phyloP scores from a whole-genome alignment of 495 filamentous ascomycete genomes.

The Penicillium malachiteum region DNA sequence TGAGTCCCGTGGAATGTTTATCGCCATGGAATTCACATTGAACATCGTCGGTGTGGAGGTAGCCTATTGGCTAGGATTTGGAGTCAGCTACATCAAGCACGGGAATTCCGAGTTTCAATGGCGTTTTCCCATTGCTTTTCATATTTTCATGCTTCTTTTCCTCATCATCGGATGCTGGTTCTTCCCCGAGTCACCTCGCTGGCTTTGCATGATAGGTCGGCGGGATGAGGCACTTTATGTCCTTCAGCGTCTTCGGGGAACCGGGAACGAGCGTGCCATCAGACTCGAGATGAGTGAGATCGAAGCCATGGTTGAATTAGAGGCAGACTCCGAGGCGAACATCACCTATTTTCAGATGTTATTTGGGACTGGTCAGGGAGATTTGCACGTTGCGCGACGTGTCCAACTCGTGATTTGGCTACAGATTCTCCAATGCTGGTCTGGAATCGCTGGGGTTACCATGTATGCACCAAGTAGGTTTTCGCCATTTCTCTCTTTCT shows the following conservation, averaged over 20 bases:
- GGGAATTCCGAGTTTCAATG: background rate
- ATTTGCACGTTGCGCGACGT: conserved; percentile 30
- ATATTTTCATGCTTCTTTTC: background rate
- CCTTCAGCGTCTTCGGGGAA: conserved; percentile 5
- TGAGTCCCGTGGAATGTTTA: conserved; percentile 58
- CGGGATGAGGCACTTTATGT: background rate
- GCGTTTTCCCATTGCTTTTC: conserved; percentile 3
- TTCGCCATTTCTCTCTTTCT: background rate
- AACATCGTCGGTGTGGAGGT: conserved; percentile 56
- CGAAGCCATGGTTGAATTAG: background rate
- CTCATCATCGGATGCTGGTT: background rate
- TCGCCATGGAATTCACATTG: conserved; percentile 54
- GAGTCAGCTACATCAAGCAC: background rate
- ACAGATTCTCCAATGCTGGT: conserved; percentile 29
- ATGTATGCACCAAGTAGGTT: conserved; percentile 18
- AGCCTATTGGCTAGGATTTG: conserved; percentile 3
- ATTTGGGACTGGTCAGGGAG: conserved; percentile 24
- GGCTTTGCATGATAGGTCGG: background rate
- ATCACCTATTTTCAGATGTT: conserved; percentile 30
- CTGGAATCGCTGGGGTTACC: conserved; percentile 29
- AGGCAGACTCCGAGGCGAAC: conserved; percentile 14
- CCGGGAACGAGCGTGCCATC: background rate
- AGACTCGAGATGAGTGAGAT: conserved; percentile 1
- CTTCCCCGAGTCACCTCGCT: conserved; percentile 2
- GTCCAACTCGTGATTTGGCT: conserved; percentile 34